These are phyloP conservation scores for Tephrocybe sp. DNA, from an alignment of 768 basidiomycete species.

Conservation along the genomic window DNA sequence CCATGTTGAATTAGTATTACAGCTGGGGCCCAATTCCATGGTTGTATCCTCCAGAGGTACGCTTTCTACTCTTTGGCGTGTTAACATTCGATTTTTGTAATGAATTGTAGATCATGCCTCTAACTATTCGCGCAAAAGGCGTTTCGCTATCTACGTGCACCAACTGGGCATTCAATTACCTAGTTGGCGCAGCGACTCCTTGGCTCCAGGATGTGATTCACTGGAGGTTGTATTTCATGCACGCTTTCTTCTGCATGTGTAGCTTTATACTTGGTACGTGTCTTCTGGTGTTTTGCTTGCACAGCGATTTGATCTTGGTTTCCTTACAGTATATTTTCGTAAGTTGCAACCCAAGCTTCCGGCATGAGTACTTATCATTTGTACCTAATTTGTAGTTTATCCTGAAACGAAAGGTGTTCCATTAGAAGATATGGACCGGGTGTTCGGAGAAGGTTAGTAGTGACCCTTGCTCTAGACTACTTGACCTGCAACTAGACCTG, in stretches of 20 bases:
- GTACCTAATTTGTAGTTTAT: slow-evolving; percentile 49
- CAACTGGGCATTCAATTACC: slow-evolving; percentile 82
- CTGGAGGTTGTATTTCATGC: slow-evolving; percentile 95
- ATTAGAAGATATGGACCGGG: slow-evolving; percentile 85
- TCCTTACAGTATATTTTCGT: slow-evolving; percentile 69
- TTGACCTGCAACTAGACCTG: neutral
- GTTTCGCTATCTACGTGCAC: slow-evolving; percentile 95
- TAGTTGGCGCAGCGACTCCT: slow-evolving; percentile 87
- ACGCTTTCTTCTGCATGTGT: slow-evolving; percentile 88
- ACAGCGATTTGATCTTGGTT: neutral
- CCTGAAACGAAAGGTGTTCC: slow-evolving; percentile 87
- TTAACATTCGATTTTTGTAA: slow-evolving; percentile 3
- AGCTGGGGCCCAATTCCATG: slow-evolving; percentile 89
- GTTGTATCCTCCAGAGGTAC: slow-evolving; percentile 81
- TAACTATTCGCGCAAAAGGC: slow-evolving; percentile 87
- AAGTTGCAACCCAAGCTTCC: slow-evolving; percentile 24
- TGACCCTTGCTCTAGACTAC: no score
- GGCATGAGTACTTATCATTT: slow-evolving; percentile 1
- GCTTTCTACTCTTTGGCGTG: slow-evolving; percentile 3
- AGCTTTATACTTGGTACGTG: slow-evolving; percentile 72
- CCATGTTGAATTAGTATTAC: neutral
- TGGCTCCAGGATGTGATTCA: slow-evolving; percentile 84
- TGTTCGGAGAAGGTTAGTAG: slow-evolving; percentile 79
- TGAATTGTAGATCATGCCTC: slow-evolving; percentile 71
- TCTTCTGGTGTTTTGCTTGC: neutral